Base-by-base conservation (phyloP, 2,329 filamentous ascomycete species). In the Byssoonygena ceratinophila region DNA sequence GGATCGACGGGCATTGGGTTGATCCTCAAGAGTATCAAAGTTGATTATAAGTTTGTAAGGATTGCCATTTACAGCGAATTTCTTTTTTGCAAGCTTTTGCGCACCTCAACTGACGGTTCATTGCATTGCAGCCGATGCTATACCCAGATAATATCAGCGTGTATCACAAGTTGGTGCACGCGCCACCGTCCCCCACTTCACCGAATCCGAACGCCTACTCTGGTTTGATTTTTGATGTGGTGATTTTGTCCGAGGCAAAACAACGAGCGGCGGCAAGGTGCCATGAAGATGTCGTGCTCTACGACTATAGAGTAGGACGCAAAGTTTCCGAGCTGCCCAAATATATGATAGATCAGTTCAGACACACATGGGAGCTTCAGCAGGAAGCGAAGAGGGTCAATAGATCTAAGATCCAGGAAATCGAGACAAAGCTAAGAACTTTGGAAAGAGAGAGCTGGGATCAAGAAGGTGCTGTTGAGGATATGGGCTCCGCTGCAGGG, bases 141-240 rank as follows among this genome's bases (percentile, higher is more conserved):
- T 94, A 80, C 67, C 89, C 89, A 0, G 89, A 95, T 66, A 78
- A 79, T 46, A 80, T 94, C 56, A 88, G 85, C 0, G 87, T 92
- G 18, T 84, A 91, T 61, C 88, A 95, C 70, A 90, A 84, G 65
- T 77, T 95, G 25, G 48, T 55, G 20, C 46, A 57, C 20, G 46
- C 53, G 39, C 56, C 56, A 7, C 58, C 58, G 12, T 50, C 53
- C 6, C 41, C 51, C 65, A 82, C 52, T 2, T 62, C 63, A 18
- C 52, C 56, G 1, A 52, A 63, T 12, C 58, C 60, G 6, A 58
- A 61, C 4, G 57, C 62, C 1, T 63, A 65, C 41, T 65, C 66
- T 22, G 62, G 62, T 8, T 66, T 69, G 51, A 59, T 67, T 50
- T 69, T 82, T 20, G 76, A 82, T 55, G 79, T 79, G 3, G 59